Conservation (phyloP, 805 yeast genomes). For the Danielia reshetovae region DNA sequence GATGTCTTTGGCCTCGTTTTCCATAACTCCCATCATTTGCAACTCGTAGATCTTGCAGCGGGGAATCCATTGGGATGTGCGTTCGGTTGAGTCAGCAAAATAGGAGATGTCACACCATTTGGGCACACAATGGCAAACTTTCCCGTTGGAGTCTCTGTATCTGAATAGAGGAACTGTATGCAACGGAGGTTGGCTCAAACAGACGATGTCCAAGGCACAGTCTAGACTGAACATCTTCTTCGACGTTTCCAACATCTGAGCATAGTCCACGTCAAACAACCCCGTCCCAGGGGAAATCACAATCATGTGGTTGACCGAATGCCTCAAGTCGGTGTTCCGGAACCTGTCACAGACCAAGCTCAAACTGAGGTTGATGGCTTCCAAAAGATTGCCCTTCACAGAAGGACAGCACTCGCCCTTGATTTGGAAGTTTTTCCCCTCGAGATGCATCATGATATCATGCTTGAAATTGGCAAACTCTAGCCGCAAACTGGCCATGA, state of each 20-base stretch:
- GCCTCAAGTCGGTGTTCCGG: conserved; percentile 79
- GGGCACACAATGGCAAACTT: conserved; percentile 74
- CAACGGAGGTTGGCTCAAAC: conserved; percentile 85
- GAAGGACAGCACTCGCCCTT: conserved; percentile 69
- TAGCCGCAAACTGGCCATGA: conserved; percentile 78
- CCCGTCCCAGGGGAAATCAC: conserved; percentile 93
- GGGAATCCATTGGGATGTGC: conserved; percentile 74
- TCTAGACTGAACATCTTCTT: conserved; percentile 73
- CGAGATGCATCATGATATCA: conserved; percentile 56
- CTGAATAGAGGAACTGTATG: conserved; percentile 90
- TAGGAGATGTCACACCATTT: conserved; percentile 94
- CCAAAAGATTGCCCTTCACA: conserved; percentile 83
- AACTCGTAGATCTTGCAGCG: conserved; percentile 89
- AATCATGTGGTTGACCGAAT: conserved; percentile 86
- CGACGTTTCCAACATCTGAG: conserved; percentile 69
- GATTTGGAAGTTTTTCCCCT: conserved; percentile 31
- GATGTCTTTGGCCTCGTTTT: conserved; percentile 73
- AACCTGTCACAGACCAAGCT: conserved; percentile 74
- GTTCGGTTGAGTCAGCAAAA: conserved; percentile 59
- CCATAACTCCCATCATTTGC: conserved; percentile 98
- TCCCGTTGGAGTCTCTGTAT: conserved; percentile 47
- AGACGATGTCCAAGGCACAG: conserved; percentile 81
- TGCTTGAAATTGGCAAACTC: conserved; percentile 82
- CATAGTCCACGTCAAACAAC: conserved; percentile 84
- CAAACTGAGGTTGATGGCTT: conserved; percentile 81